These are phyloP conservation scores for Neoboletus subvelutipes DNA, from an alignment of 768 basidiomycete genomes.

Conservation along the genomic window DNA sequence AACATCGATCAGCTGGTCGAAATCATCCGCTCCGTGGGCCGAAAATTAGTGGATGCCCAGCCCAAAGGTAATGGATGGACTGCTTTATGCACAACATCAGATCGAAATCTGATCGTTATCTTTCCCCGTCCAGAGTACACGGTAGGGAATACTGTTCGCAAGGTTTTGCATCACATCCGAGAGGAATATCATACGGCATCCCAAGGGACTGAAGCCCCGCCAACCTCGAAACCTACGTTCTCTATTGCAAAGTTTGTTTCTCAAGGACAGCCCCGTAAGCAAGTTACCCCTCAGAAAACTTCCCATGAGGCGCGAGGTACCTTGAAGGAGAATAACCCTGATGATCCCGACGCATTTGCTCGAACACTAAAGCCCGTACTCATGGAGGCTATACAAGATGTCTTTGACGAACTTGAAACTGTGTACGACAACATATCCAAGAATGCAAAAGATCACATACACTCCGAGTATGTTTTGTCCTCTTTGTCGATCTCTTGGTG, in stretches of 20 bases:
- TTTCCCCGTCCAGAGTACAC: slow-evolving; percentile 68
- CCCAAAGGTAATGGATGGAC: slow-evolving; percentile 72
- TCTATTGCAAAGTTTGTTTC: slow-evolving; percentile 85
- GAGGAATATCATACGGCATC: slow-evolving; percentile 92
- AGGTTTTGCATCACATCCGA: slow-evolving; percentile 88
- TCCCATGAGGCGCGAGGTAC: slow-evolving; percentile 51
- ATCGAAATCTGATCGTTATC: slow-evolving; percentile 9
- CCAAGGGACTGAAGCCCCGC: slow-evolving; percentile 40
- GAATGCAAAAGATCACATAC: slow-evolving; percentile 93
- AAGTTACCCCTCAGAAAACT: slow-evolving; percentile 40
- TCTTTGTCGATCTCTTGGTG: background rate
- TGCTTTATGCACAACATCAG: slow-evolving; percentile 3
- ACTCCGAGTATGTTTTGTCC: slow-evolving; percentile 86
- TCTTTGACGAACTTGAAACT: slow-evolving; percentile 92
- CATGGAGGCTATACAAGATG: slow-evolving; percentile 96
- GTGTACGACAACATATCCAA: slow-evolving; percentile 94
- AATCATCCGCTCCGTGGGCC: slow-evolving; percentile 77
- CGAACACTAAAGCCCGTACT: slow-evolving; percentile 84
- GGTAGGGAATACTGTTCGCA: slow-evolving; percentile 91
- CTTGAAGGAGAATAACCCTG: slow-evolving; percentile 66
- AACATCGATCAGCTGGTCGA: slow-evolving; percentile 83
- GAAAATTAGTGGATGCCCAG: slow-evolving; percentile 83
- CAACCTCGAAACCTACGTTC: slow-evolving; percentile 45
- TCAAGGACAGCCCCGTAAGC: slow-evolving; percentile 64
- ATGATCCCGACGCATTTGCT: slow-evolving; percentile 80